Base-by-base conservation (phyloP, 163 green algal genomes). In the Trebouxiophyceae sp. region DNA sequence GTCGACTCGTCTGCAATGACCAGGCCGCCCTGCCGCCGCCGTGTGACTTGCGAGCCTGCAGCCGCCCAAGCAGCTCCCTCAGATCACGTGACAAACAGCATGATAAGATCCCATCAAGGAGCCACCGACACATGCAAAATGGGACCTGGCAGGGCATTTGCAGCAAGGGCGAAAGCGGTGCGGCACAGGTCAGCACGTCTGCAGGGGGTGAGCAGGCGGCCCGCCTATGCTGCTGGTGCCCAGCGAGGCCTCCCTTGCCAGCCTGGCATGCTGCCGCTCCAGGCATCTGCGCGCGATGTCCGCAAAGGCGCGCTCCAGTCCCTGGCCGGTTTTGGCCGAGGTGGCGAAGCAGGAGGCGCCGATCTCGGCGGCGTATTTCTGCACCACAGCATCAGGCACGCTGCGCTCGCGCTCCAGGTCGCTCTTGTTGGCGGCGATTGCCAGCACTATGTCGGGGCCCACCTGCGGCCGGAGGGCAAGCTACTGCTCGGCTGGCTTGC, bases 391-490 rank as follows among this genome's bases (percentile, higher is more conserved):
- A n/a, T 63, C 45, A 7, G 69, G 46, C 33, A 75, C 62, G 6
- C 29, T 20, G 20, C 56, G 26, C 23, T 70, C 27, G 27, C 50
- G 57, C 1, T 27, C 28, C 28, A 75, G 28, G 50, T 75, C 69
- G 28, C 63, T 50, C 47, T 75, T 75, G 62, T 75, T 75, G 31
- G 62, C 69, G 23, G 64, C 56, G 28, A 75, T 70, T 0, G 69
- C 39, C 46, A 75, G 46, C 31, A 65, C 46, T 28, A 75, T 75
- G 57, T 57, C 56, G 32, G 45, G 56, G 16, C 69, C 69, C 33
- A 75, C 69, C 69, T 75, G 57, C 32, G 68, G 2, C 12, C 4
- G 28, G 28, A 5, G 19, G 33, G 26, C 33, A 56, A 34, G 46
- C n/a, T 54, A 30, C 20, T 1, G 30, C 6, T 5, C 24, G 23